phyloP scores from a whole-genome alignment of 192 early-diverging fungal genomes.

The Coemansia sp. region DNA sequence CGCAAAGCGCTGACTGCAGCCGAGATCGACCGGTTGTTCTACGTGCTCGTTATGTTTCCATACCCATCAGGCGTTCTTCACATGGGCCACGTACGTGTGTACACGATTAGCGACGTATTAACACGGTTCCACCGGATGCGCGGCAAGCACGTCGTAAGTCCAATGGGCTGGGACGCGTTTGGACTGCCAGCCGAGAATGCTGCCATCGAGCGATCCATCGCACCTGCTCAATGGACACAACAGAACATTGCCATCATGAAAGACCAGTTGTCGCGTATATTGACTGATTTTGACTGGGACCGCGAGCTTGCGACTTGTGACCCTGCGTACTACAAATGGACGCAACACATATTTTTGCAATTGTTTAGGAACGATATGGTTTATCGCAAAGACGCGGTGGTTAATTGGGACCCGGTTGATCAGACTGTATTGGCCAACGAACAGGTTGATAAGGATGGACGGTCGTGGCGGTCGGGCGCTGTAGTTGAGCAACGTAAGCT shows the following conservation, averaged over 20 bases:
- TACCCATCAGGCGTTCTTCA: constrained; percentile 92
- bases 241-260: constrained; percentile 85
- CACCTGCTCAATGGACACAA: constrained; percentile 79
- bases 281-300: constrained; percentile 89
- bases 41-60: constrained; percentile 93
- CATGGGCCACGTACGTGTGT: constrained; percentile 97
- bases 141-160: constrained; percentile 76
- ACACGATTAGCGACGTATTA: constrained; percentile 87
- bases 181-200: constrained; percentile 98
- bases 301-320: constrained; percentile 86
- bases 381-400: constrained; percentile 84
- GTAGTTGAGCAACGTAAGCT: constrained; percentile 80
- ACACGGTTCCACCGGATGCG: constrained; percentile 74
- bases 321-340: constrained; percentile 89
- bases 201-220: constrained; percentile 77
- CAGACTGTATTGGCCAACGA: constrained; percentile 95
- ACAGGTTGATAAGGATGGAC: constrained; percentile 84
- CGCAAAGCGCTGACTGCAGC: constrained; percentile 12
- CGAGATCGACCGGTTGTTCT: constrained; percentile 61
- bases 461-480: constrained; percentile 90
- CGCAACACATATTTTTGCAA: constrained; percentile 85
- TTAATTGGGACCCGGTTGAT: constrained; percentile 98
- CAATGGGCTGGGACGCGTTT: constrained; percentile 98
- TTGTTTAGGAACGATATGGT: constrained; percentile 75
- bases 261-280: constrained; percentile 69